Evolutionary conservation across 2,329 filamentous ascomycete genomes (phyloP).

Genomic region (Ilyonectria destructans): DNA sequence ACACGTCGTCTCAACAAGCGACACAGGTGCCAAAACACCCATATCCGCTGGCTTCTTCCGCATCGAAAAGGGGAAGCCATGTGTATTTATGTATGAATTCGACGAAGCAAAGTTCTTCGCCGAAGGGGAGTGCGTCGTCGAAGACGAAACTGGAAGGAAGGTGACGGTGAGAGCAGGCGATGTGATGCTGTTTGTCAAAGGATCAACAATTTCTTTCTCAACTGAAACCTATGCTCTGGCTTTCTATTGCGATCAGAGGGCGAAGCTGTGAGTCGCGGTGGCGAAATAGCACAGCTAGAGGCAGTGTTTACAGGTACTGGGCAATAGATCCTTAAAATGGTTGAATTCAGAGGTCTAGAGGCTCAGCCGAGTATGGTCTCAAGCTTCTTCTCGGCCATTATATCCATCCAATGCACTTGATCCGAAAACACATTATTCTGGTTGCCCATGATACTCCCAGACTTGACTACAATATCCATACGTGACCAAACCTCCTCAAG

Average conservation of each 20-base stretch:
- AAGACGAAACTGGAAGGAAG: constrained; percentile 19
- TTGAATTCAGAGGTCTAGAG: background rate
- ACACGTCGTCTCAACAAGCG: constrained; percentile 25
- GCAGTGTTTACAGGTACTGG: too few relatives aligned
- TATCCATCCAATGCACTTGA: constrained; percentile 34
- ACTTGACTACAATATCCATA: constrained; percentile 19
- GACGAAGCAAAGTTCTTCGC: constrained; percentile 25
- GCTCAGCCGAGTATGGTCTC: constrained; percentile 38
- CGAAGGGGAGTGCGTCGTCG: constrained; percentile 13
- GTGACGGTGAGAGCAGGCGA: constrained; percentile 18
- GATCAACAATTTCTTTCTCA: constrained; percentile 22
- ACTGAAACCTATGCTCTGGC: constrained; percentile 22
- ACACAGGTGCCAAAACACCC: constrained; percentile 11
- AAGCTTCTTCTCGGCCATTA: constrained; percentile 33
- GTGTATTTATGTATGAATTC: constrained; percentile 24
- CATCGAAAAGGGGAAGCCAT: constrained; percentile 22
- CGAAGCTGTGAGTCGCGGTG: background rate
- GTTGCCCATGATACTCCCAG: background rate
- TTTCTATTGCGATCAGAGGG: constrained; percentile 29
- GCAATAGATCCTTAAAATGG: background rate
- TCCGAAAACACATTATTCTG: background rate
- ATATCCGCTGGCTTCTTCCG: constrained; percentile 29
- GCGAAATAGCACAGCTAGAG: too few relatives aligned
- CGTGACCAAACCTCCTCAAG: constrained; percentile 38
- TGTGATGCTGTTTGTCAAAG: constrained; percentile 23